Base-by-base conservation (phyloP, 805 yeast genomes). In the Metschnikowia peoriensis region DNA sequence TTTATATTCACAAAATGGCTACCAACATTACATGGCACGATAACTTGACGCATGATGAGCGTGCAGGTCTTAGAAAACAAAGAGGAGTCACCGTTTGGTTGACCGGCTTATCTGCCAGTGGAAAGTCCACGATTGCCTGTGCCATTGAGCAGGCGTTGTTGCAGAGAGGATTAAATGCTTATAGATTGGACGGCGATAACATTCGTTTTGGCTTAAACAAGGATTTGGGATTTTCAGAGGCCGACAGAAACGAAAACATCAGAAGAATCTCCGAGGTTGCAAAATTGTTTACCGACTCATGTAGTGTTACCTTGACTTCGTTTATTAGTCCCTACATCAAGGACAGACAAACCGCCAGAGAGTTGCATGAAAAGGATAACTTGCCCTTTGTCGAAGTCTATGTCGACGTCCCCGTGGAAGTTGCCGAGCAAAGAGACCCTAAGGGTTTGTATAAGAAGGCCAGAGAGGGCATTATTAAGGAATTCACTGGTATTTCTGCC, bases 381-480 rank as follows among this genome's bases (percentile, higher is more conserved):
- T 75, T 93, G 56, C 93, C 96, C 49, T 92, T 92, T 64, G 81
- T 92, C 50, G 98, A 92, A 75, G 96, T 93, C 8, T 91, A 75
- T 61, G 93, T 92, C 38, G 97, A 92, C 69, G 97, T 91, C 43
- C 97, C 98, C 37, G 78, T 93, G 47, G 91, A 86, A 64, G 90
- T 93, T 56, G 98, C 97, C 47, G 98, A 93, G 77, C 81, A 89
- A 71, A 89, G 98, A 75, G 98, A 93, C 71, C 98, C 98, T 58
- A 93, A 93, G 77, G 98, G 98, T 11, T 77, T 93, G 60, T 93
- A 93, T 78, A 91, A 91, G 73, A 93, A 93, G 80, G 98, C 98
- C 15, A 84, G 97, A 70, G 94, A 91, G 65, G 98, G 98, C 37
- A 75, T 87, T 55, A 92, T 92, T 69, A 89, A 89, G 72, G 96